Base-by-base conservation (phyloP, 2,329 filamentous ascomycete species). In the Hirsutella thompsonii region DNA sequence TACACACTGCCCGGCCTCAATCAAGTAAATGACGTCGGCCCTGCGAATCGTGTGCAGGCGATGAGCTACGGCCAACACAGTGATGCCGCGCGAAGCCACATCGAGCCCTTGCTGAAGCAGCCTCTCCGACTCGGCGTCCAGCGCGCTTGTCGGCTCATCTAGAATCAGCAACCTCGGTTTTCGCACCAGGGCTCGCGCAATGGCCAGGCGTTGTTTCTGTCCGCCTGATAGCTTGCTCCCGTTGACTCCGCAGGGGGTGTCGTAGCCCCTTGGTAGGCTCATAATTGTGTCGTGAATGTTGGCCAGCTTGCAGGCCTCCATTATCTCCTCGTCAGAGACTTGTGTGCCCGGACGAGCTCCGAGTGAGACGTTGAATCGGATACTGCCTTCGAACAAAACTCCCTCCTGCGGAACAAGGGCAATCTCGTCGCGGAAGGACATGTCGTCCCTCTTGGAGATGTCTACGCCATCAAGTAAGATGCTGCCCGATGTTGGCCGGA, bases 111-210 rank as follows among this genome's bases (percentile, higher is more conserved):
- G 69, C 41, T 84, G 74, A 18, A 93, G 70, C 8, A 79, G 59
- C 5, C 67, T 64, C 39, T 85, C 81, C 37, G 74, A 81, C 51
- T 79, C 78, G 0, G 76, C 74, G 52, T 93, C 86, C 2, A 94
- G 67, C 4, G 81, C 82, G 30, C 78, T 83, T 0, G 86, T 93
- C 20, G 83, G 83, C 64, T 93, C 86, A 50, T 93, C 87, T 1
- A 93, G 67, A 33, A 93, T 72, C 14, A 93, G 60, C 2, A 93
- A 67, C 37, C 79, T 71, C 0, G 86, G 86, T 45, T 75, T 71
- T 0, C 85, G 72, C 3, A 88, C 71, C 2, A 90, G 66, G 0
- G 85, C 84, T 20, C 86, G 70, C 0, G 86, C 85, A 52, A 93
- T 89, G 1, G 80, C 79, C 11, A 93, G 61, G 1, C 85, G 72